Evolutionary conservation across 192 early-diverging fungal genomes (phyloP).

Genomic region (Podila epicladia): DNA sequence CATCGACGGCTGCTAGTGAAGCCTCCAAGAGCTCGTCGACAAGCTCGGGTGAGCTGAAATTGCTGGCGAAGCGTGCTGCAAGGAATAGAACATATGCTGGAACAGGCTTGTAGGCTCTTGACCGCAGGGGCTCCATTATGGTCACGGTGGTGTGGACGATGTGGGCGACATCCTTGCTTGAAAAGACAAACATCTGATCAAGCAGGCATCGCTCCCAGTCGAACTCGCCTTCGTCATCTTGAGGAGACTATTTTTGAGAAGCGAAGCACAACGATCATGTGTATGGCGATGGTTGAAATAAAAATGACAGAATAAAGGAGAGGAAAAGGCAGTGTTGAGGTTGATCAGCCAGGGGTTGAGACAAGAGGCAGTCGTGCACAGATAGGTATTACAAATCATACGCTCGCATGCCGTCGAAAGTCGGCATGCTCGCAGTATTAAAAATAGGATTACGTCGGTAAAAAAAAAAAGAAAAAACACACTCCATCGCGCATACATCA

Average conservation of each 20-base stretch:
- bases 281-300: too few relatives aligned
- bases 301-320: neutral
- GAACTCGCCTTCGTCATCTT: conserved; percentile 58
- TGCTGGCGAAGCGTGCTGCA: conserved; percentile 87
- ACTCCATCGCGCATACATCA: neutral
- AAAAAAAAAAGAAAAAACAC: conserved; percentile 1
- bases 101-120: conserved; percentile 68
- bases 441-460: neutral
- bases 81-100: conserved; percentile 91
- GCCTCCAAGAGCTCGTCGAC: conserved; percentile 72
- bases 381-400: neutral
- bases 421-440: neutral
- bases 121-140: conserved; percentile 66
- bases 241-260: neutral
- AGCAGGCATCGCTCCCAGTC: conserved; percentile 83
- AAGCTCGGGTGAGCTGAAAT: conserved; percentile 78
- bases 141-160: conserved; percentile 78
- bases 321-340: neutral
- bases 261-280: neutral
- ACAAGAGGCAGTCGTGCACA: neutral
- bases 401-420: too few relatives aligned
- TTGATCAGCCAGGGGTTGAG: neutral
- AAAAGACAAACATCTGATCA: conserved; percentile 97
- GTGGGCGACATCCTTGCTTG: conserved; percentile 69
- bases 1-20: conserved; percentile 66